Evolutionary conservation across 352 stramenopile species (phyloP).

Genomic region (Pythium guiyangense): DNA sequence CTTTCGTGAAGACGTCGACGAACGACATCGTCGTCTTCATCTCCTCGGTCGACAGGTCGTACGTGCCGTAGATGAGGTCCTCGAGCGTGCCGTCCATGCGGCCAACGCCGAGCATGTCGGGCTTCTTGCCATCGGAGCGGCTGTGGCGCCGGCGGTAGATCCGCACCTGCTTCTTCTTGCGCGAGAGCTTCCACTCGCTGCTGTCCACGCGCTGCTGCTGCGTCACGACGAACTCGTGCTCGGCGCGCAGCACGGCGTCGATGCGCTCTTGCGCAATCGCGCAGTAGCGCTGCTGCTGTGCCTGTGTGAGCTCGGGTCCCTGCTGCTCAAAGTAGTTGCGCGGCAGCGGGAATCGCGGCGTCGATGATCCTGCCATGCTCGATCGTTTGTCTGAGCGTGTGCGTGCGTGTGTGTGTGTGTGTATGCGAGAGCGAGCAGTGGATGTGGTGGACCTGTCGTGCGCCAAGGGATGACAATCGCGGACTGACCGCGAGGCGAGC

Average conservation of each 20-base stretch:
- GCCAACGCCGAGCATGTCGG: constrained; percentile 36
- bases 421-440: too few species aligned
- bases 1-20: constrained; percentile 23
- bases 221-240: constrained; percentile 8
- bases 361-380: background rate
- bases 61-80: constrained; percentile 42
- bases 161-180: constrained; percentile 25
- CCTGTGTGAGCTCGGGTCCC: background rate
- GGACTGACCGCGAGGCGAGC: too few species aligned
- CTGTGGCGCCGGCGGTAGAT: constrained; percentile 33
- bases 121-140: constrained; percentile 6
- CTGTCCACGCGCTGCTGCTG: constrained; percentile 3
- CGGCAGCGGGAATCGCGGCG: constrained; percentile 12
- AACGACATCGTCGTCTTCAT: constrained; percentile 33
- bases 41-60: constrained; percentile 35
- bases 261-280: constrained; percentile 5
- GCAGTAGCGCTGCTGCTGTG: constrained; percentile 7
- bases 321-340: constrained; percentile 12
- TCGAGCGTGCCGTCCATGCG: constrained; percentile 43
- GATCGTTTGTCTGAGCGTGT: too few species aligned
- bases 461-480: too few species aligned
- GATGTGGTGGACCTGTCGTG: too few species aligned
- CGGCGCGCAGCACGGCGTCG: constrained; percentile 4
- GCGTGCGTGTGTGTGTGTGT: too few species aligned
- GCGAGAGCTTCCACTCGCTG: constrained; percentile 10